These are phyloP conservation scores for Talaromyces piceae DNA, from an alignment of 2,329 filamentous ascomycete species.

Conservation along the genomic window DNA sequence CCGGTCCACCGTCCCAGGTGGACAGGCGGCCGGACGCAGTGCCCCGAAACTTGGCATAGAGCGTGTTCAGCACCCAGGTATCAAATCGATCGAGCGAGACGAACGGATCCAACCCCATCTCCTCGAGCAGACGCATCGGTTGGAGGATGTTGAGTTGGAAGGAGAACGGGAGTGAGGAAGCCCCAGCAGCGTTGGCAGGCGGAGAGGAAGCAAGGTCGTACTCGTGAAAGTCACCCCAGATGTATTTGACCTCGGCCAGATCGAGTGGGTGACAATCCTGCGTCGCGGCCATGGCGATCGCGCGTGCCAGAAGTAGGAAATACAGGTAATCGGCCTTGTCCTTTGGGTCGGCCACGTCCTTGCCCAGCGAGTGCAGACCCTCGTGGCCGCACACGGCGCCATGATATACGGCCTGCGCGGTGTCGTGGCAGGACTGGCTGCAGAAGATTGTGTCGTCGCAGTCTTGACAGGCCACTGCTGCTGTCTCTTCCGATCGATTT, in stretches of 20 bases:
- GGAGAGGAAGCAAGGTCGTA: too few species aligned
- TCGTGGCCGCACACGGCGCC: slow-evolving; percentile 50
- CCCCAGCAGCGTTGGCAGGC: slow-evolving; percentile 8
- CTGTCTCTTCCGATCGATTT: neutral
- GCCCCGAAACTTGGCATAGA: slow-evolving; percentile 87
- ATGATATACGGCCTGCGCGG: slow-evolving; percentile 52
- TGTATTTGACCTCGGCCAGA: slow-evolving; percentile 54
- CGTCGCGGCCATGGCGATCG: slow-evolving; percentile 54
- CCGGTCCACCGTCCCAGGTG: slow-evolving; percentile 69
- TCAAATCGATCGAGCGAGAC: slow-evolving; percentile 35
- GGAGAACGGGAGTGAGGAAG: slow-evolving; percentile 51
- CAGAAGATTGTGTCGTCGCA: slow-evolving; percentile 57
- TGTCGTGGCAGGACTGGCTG: slow-evolving; percentile 47
- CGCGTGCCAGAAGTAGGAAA: slow-evolving; percentile 51
- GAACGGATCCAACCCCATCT: slow-evolving; percentile 57
- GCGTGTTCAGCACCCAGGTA: slow-evolving; percentile 69
- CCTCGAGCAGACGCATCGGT: slow-evolving; percentile 54
- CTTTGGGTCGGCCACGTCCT: slow-evolving; percentile 50
- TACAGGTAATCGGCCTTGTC: slow-evolving; percentile 55
- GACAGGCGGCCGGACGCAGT: slow-evolving; percentile 82
- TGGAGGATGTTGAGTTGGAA: slow-evolving; percentile 53
- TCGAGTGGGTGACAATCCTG: slow-evolving; percentile 53
- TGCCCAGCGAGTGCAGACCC: slow-evolving; percentile 49
- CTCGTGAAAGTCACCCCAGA: slow-evolving; percentile 56
- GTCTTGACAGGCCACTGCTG: slow-evolving; percentile 43